Conservation (phyloP, 1,139 yeast species). For the Debaryomycetaceae sp. region DNA sequence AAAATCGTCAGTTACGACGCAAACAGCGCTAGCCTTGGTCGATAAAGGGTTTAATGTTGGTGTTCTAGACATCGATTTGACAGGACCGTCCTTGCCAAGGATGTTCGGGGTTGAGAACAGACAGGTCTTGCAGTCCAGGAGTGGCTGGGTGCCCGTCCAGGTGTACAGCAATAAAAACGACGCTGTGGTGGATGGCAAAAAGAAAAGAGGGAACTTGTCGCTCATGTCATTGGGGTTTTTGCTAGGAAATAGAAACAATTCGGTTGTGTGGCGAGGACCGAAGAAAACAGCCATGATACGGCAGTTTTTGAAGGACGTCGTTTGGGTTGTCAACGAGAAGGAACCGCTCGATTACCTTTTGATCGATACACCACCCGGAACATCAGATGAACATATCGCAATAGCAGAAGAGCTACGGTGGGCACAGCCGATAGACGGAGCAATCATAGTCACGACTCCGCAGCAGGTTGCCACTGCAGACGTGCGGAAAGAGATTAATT, state of each 20-base stretch:
- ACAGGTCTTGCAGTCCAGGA: constrained; percentile 76
- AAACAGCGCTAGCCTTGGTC: constrained; percentile 76
- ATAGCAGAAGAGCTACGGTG: constrained; percentile 84
- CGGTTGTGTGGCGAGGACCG: constrained; percentile 98
- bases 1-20: constrained; percentile 92
- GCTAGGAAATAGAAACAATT: constrained; percentile 75
- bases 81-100: constrained; percentile 95
- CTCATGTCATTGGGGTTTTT: constrained; percentile 93
- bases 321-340: constrained; percentile 65
- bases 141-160: constrained; percentile 90
- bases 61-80: constrained; percentile 88
- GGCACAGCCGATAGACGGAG: constrained; percentile 46
- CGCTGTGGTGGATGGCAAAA: constrained; percentile 26
- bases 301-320: constrained; percentile 86
- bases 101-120: constrained; percentile 87
- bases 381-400: constrained; percentile 96
- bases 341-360: constrained; percentile 66
- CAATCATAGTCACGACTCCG: constrained; percentile 48
- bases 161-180: constrained; percentile 21
- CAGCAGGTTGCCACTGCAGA: constrained; percentile 56
- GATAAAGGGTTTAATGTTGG: constrained; percentile 77
- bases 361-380: constrained; percentile 98
- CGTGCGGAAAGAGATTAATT: constrained; percentile 48
- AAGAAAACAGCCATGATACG: constrained; percentile 97
- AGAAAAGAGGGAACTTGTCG: constrained; percentile 37